phyloP scores from a whole-genome alignment of 352 stramenopile genomes.

The Phytophthora fragariae region DNA sequence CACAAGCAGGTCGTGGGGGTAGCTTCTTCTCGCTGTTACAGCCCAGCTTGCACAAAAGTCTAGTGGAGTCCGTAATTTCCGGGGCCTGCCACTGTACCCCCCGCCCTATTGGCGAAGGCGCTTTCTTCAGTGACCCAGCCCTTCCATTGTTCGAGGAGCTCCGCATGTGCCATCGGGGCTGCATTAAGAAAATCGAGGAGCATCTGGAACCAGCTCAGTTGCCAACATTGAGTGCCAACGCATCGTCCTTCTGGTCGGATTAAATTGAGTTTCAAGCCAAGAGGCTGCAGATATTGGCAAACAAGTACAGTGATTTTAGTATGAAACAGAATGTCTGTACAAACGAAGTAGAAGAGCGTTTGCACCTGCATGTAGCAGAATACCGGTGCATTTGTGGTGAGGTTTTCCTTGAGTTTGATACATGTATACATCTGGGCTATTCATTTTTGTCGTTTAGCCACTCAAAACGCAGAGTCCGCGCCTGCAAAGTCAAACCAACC shows the following conservation, averaged over 20 bases:
- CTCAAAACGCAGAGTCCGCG: too few relatives aligned
- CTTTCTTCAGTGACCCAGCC: slow-evolving; percentile 1
- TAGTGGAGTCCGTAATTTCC: slow-evolving; percentile 50
- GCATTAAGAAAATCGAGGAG: slow-evolving; percentile 64
- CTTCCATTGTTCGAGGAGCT: slow-evolving; percentile 47
- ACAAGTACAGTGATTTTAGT: background rate
- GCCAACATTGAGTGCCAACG: slow-evolving; percentile 55
- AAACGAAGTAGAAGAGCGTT: too few relatives aligned
- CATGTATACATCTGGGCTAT: too few relatives aligned
- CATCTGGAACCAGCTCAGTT: slow-evolving; percentile 46
- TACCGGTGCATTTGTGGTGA: too few relatives aligned
- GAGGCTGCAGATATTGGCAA: too few relatives aligned
- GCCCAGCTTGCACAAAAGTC: slow-evolving; percentile 55
- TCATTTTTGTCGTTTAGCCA: too few relatives aligned
- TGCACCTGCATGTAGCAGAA: too few relatives aligned
- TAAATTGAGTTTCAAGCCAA: background rate
- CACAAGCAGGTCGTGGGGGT: slow-evolving; percentile 74
- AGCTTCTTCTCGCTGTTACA: slow-evolving; percentile 72
- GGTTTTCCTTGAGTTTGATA: too few relatives aligned
- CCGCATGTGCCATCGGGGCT: slow-evolving; percentile 75
- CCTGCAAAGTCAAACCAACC: too few relatives aligned
- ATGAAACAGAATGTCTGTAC: background rate
- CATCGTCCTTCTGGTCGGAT: slow-evolving; percentile 64
- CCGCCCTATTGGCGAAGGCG: slow-evolving; percentile 3
- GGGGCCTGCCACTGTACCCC: slow-evolving; percentile 53